Percentiles rank a stretch among this genome's conserved stretches.
Conservation (phyloP, 306 rosid species). For the Parietaria judaica region DNA sequence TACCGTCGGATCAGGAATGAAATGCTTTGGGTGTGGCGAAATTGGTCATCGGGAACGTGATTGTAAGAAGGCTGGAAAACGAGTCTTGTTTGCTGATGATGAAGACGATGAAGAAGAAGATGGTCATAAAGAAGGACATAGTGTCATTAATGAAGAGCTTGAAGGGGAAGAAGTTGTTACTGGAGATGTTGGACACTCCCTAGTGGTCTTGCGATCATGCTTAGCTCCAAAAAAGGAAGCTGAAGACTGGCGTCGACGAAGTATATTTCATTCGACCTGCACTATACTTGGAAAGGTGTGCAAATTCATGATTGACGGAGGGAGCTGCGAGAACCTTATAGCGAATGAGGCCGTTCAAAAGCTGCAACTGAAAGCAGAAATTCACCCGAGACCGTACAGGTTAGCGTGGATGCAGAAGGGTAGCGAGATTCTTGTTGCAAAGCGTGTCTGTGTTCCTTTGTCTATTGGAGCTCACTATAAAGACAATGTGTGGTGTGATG, state of each 20-base stretch:
- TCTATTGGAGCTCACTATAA: neutral
- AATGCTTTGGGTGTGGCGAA: too few relatives aligned
- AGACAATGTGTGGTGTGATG: neutral
- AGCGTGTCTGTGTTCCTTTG: neutral
- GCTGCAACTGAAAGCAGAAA: neutral
- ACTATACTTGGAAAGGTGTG: neutral
- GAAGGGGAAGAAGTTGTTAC: too few relatives aligned
- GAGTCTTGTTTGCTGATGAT: too few relatives aligned
- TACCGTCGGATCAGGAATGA: too few relatives aligned
- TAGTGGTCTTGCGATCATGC: neutral
- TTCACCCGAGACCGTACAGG: neutral
- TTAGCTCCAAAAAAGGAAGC: neutral
- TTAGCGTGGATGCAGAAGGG: neutral
- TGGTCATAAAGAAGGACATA: too few relatives aligned
- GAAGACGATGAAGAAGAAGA: too few relatives aligned
- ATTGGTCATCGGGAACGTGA: too few relatives aligned
- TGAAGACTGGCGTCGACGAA: neutral
- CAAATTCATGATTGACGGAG: neutral
- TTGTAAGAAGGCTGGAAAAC: too few relatives aligned
- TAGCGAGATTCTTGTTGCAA: neutral
- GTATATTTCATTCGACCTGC: neutral
- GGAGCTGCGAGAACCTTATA: neutral
- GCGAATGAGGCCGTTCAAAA: neutral
- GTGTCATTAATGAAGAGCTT: too few relatives aligned
- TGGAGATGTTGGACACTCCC: neutral